A percentile compares a stretch with the other conserved stretches of the same genome.
Conservation (phyloP, 306 rosid species). For the Alnus glutinosa region DNA sequence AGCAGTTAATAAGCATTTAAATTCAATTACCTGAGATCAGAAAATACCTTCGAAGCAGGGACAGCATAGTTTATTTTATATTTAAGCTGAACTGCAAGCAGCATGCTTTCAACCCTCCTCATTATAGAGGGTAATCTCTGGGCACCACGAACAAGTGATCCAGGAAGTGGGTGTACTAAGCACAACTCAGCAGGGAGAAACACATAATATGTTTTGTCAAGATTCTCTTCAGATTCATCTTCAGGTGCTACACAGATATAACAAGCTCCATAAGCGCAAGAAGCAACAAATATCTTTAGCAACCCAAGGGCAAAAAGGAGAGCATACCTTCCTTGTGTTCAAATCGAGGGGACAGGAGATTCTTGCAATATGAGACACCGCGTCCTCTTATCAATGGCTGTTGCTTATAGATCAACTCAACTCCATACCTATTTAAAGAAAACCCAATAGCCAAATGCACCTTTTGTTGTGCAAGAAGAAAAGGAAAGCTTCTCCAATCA, state of each 20-base stretch:
- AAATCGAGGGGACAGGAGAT: conserved; percentile 91
- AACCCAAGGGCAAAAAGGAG: conserved; percentile 26
- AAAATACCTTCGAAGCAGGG: conserved; percentile 68
- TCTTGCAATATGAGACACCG: conserved; percentile 98
- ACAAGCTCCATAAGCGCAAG: conserved; percentile 28
- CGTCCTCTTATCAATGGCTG: conserved; percentile 95
- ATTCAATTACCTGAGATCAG: conserved; percentile 29
- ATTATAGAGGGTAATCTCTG: conserved; percentile 96
- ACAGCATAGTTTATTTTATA: conserved; percentile 69
- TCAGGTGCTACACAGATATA: conserved; percentile 49
- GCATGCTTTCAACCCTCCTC: conserved; percentile 99
- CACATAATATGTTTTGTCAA: conserved; percentile 92
- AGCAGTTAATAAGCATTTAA: conserved; percentile 21
- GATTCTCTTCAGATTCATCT: conserved; percentile 79
- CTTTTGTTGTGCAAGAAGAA: conserved; percentile 66
- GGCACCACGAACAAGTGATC: conserved; percentile 96
- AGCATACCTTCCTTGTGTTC: conserved; percentile 82
- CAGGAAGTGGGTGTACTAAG: conserved; percentile 87
- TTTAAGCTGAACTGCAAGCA: conserved; percentile 86
- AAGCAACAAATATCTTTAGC: conserved; percentile 12
- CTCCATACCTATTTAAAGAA: conserved; percentile 78
- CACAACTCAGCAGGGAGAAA: conserved; percentile 97
- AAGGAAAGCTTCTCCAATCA: conserved; percentile 64
- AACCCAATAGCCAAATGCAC: conserved; percentile 69
- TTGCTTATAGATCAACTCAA: conserved; percentile 77